Conservation (phyloP, 345 rosid species). For the Acer saccharum region DNA sequence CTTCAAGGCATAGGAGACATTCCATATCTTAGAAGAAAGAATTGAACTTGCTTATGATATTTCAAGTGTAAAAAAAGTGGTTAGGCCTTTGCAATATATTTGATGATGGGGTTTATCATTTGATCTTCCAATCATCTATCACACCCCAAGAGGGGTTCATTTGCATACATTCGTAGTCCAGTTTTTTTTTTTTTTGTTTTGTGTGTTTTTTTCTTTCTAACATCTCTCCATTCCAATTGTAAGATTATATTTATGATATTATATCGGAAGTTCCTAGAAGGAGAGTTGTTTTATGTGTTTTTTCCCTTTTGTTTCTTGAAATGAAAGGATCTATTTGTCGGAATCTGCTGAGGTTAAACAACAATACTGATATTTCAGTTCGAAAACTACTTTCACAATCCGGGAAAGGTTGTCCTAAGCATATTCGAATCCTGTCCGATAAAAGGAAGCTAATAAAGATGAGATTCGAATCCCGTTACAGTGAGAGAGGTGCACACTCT, state of each 20-base stretch:
- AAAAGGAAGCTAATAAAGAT: no score
- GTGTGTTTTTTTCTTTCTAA: background rate
- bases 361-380: no score
- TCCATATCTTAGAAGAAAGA: slow-evolving; percentile 56
- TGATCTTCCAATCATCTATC: no score
- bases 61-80: slow-evolving; percentile 27
- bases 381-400: no score
- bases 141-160: no score
- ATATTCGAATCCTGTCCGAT: no score
- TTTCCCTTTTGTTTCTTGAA: no score
- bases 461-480: no score
- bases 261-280: background rate
- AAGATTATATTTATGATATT: background rate
- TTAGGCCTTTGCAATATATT: slow-evolving; percentile 26
- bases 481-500: no score
- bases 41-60: background rate
- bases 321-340: no score
- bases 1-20: slow-evolving; percentile 71
- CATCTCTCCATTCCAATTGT: slow-evolving; percentile 7
- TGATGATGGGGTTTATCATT: slow-evolving; percentile 6
- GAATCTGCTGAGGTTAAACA: no score
- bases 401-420: no score
- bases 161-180: slow-evolving; percentile 1
- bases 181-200: background rate
- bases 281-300: background rate